Conservation (phyloP, 129 eudicot genomes). For the Erigeron canadensis region DNA sequence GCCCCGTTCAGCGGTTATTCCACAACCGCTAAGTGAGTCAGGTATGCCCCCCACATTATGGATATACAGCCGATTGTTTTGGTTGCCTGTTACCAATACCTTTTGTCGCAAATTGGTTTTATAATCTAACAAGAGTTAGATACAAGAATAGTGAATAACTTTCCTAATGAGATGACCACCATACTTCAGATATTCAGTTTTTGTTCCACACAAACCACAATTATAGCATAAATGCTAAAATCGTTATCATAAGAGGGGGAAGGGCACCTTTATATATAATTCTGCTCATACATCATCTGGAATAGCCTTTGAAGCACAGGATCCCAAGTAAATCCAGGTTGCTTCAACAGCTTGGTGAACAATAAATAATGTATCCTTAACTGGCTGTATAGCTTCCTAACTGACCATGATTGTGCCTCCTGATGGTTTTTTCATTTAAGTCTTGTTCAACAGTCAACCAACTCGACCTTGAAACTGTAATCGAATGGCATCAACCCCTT, state of each 20-base stretch:
- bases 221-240: neutral
- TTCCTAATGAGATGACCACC: no score
- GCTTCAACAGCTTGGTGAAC: conserved; percentile 28
- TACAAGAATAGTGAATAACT: no score
- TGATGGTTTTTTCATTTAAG: conserved; percentile 28
- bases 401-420: conserved; percentile 27
- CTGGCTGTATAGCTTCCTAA: conserved; percentile 35
- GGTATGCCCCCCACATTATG: no score
- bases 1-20: conserved; percentile 16
- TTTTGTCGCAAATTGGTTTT: no score
- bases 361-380: conserved; percentile 28
- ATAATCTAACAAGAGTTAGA: no score
- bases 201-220: neutral
- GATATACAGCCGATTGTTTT: no score
- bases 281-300: conserved; percentile 36
- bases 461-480: conserved; percentile 32
- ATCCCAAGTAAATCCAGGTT: conserved; percentile 38
- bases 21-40: no score
- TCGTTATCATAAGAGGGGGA: neutral
- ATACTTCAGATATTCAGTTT: no score
- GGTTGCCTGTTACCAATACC: no score
- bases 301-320: conserved; percentile 20
- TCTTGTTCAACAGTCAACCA: conserved; percentile 31
- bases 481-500: conserved; percentile 23
- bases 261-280: conserved; percentile 32